These are phyloP conservation scores for Dunaliella primolecta DNA, from an alignment of 139 green algal genomes.

Conservation along the genomic window DNA sequence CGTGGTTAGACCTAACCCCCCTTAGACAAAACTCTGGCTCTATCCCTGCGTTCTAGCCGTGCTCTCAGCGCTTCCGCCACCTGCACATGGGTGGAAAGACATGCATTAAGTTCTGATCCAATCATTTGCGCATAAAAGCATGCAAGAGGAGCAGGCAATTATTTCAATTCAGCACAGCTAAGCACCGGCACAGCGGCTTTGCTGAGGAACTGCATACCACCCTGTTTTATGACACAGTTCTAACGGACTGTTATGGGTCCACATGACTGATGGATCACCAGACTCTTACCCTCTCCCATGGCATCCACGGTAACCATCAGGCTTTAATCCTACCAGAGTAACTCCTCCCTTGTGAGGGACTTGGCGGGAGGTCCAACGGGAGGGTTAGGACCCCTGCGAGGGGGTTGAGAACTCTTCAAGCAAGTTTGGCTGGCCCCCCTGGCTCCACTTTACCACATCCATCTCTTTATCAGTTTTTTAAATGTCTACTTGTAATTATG, in stretches of 20 bases:
- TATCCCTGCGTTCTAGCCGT: slow-evolving; percentile 33
- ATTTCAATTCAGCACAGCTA: neutral
- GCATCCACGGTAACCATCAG: no score
- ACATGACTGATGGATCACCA: neutral
- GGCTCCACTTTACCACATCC: no score
- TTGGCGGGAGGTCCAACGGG: no score
- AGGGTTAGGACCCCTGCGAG: no score
- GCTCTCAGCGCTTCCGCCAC: slow-evolving; percentile 36
- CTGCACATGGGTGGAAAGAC: neutral
- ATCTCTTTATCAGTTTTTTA: no score
- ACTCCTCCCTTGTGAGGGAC: no score
- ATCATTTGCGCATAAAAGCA: no score
- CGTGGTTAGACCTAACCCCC: neutral
- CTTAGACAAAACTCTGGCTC: slow-evolving; percentile 15
- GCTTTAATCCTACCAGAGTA: no score
- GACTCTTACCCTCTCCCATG: no score
- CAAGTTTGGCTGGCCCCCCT: no score
- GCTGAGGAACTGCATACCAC: neutral
- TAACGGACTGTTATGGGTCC: neutral
- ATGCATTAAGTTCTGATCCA: neutral
- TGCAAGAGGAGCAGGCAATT: neutral
- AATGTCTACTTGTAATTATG: no score
- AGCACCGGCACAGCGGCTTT: neutral
- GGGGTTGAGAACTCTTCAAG: no score
- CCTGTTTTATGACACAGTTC: neutral